phyloP scores from a whole-genome alignment of 352 stramenopile genomes.

The Hyaloperonospora brassicae region DNA sequence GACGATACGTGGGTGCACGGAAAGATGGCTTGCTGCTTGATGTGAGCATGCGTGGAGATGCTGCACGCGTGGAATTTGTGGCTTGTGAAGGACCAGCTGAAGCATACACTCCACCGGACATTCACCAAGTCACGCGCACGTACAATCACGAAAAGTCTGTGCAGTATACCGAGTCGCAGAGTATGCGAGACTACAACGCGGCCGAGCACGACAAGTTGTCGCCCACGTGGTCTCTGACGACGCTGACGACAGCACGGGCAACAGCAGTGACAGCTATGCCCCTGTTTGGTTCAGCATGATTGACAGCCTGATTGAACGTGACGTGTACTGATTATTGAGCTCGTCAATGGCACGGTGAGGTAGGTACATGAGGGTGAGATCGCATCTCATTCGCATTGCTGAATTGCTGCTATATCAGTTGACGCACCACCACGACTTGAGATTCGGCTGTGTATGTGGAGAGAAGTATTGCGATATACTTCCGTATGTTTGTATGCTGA shows the following conservation, averaged over 20 bases:
- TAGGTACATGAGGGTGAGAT: too few relatives aligned
- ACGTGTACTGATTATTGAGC: neutral
- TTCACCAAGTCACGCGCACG: conserved; percentile 59
- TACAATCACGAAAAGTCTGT: conserved; percentile 68
- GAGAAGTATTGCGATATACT: too few relatives aligned
- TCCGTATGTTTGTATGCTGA: too few relatives aligned
- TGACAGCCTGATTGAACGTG: neutral
- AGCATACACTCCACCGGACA: conserved; percentile 52
- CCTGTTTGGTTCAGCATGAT: conserved; percentile 12
- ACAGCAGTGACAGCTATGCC: conserved; percentile 18
- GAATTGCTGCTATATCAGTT: too few relatives aligned
- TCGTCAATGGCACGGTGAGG: neutral
- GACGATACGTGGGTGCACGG: conserved; percentile 69
- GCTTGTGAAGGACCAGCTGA: conserved; percentile 35
- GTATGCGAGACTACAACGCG: conserved; percentile 69
- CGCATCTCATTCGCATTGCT: too few relatives aligned
- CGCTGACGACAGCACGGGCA: conserved; percentile 19
- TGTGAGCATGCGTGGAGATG: conserved; percentile 82
- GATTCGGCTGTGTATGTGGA: too few relatives aligned
- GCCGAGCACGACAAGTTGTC: conserved; percentile 36
- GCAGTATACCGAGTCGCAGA: conserved; percentile 62
- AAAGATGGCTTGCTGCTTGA: conserved; percentile 69
- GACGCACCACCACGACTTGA: too few relatives aligned
- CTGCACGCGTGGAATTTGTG: conserved; percentile 70
- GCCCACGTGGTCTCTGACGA: conserved; percentile 20